A percentile compares a stretch with the other conserved stretches of the same genome.
Evolutionary conservation across 768 basidiomycete genomes (phyloP).

Genomic region (Kwoniella pini): DNA sequence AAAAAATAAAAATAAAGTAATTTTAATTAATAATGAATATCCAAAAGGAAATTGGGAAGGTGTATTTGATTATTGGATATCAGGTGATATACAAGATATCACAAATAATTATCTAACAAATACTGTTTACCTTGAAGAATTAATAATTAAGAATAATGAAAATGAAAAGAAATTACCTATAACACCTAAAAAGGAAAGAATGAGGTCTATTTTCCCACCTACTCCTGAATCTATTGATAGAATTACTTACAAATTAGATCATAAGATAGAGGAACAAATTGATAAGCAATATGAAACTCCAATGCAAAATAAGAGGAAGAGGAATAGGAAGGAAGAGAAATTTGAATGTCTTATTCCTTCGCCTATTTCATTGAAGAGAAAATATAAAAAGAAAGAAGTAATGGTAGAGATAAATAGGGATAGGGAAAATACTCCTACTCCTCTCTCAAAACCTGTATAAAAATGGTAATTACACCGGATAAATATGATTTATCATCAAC

Average conservation of each 20-base stretch:
- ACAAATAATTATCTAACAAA: constrained; percentile 58
- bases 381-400: background rate
- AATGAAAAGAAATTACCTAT: background rate
- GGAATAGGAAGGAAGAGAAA: background rate
- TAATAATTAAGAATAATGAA: background rate
- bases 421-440: background rate
- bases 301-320: background rate
- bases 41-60: constrained; percentile 80
- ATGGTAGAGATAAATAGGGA: background rate
- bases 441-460: background rate
- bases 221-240: constrained; percentile 17
- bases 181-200: constrained; percentile 12
- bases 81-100: constrained; percentile 83
- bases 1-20: constrained; percentile 60
- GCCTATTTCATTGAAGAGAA: constrained; percentile 1
- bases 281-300: too few species aligned
- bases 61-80: constrained; percentile 85
- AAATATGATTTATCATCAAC: background rate
- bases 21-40: constrained; percentile 82
- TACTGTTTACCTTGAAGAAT: background rate
- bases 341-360: constrained; percentile 1
- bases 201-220: constrained; percentile 7
- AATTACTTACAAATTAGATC: too few species aligned
- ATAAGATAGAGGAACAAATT: background rate
- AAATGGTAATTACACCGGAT: background rate